Percentiles rank a stretch among this genome's conserved stretches.
Evolutionary conservation across 345 rosid species (phyloP).

Genomic region (Gossypium arboreum): DNA sequence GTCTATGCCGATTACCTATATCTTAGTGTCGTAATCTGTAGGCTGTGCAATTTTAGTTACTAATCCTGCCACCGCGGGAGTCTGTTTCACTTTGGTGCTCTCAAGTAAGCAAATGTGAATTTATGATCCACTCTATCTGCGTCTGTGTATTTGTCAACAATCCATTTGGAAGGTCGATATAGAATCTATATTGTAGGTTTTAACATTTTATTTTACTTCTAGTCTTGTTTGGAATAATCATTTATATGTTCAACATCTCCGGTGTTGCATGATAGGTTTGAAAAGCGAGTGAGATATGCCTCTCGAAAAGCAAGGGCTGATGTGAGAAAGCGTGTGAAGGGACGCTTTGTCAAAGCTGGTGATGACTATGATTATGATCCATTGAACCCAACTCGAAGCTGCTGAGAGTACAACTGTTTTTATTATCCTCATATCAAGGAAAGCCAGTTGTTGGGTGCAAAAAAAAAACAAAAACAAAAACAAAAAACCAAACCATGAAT

Average conservation of each 20-base stretch:
- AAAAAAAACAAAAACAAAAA: neutral
- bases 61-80: neutral
- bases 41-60: neutral
- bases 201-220: neutral
- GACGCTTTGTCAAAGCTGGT: constrained; percentile 93
- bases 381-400: constrained; percentile 75
- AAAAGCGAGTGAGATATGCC: constrained; percentile 87
- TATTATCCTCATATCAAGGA: constrained; percentile 26
- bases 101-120: neutral
- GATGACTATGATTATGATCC: constrained; percentile 96
- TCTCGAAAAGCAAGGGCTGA: constrained; percentile 99
- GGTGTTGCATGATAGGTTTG: constrained; percentile 58
- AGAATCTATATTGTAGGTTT: neutral
- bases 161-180: neutral
- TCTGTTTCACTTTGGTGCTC: neutral
- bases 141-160: neutral
- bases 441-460: constrained; percentile 21
- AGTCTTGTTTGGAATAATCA: neutral
- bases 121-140: neutral
- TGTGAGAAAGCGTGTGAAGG: constrained; percentile 91
- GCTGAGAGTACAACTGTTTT: constrained; percentile 40
- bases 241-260: neutral
- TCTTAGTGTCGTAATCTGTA: neutral
- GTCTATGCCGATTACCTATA: constrained; percentile 23
- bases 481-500: constrained; percentile 19